These are phyloP conservation scores for Aspergillus ochraceoroseus DNA, from an alignment of 2,329 filamentous ascomycete genomes.

Conservation along the genomic window DNA sequence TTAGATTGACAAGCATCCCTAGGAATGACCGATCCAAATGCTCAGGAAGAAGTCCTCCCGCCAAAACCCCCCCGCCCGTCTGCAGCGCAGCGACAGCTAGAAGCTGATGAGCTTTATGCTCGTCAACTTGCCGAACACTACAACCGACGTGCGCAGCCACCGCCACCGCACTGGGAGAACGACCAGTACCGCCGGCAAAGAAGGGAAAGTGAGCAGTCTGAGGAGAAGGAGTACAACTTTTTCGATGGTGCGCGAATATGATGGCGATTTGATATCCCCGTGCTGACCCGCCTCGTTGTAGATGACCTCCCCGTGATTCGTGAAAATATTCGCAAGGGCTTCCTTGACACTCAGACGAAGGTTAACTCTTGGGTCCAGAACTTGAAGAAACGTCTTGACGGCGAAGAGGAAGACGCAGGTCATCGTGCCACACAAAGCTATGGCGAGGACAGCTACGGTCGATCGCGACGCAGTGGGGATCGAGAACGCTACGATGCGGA, in stretches of 20 bases:
- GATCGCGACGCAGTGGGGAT: constrained; percentile 62
- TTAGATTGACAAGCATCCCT: constrained; percentile 9
- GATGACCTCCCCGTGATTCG: constrained; percentile 91
- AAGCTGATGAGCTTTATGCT: constrained; percentile 86
- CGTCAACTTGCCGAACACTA: constrained; percentile 91
- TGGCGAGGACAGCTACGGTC: constrained; percentile 38
- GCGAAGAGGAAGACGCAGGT: constrained; percentile 68
- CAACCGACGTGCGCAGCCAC: constrained; percentile 44
- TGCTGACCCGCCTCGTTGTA: constrained; percentile 29
- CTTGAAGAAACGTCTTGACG: constrained; percentile 89
- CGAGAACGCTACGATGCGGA: constrained; percentile 93
- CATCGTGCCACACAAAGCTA: constrained; percentile 26
- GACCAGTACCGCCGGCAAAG: constrained; percentile 44
- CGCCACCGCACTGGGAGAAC: constrained; percentile 30
- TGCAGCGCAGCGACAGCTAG: constrained; percentile 70
- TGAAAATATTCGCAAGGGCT: constrained; percentile 90
- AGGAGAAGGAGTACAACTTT: constrained; percentile 78
- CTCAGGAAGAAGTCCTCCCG: constrained; percentile 59
- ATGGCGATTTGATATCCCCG: not conserved
- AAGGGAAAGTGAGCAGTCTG: constrained; percentile 55
- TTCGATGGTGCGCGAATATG: constrained; percentile 59
- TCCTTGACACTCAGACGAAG: constrained; percentile 85
- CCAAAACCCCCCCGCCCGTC: constrained; percentile 74
- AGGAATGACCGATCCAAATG: constrained; percentile 78
- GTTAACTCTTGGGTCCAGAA: constrained; percentile 90